These are phyloP conservation scores for Amauroascus niger DNA, from an alignment of 2,329 filamentous ascomycete genomes.

Conservation along the genomic window DNA sequence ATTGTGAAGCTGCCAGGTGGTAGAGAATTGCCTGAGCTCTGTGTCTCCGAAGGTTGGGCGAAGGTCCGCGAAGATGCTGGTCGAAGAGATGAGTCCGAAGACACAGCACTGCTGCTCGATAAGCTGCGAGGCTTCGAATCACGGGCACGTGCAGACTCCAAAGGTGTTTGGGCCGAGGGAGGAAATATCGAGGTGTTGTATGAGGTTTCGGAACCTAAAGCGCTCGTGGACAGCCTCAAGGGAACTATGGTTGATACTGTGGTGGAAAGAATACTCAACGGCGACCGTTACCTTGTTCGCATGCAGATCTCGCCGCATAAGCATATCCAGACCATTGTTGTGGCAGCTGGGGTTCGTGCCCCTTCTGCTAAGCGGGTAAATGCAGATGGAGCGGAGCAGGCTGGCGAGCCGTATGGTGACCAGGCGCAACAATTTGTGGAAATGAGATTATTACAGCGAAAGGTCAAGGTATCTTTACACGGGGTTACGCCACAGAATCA, in stretches of 20 bases:
- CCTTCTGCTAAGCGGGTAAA: slow-evolving; percentile 82
- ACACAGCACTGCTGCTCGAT: slow-evolving; percentile 60
- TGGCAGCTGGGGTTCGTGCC: slow-evolving; percentile 79
- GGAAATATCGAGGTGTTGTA: slow-evolving; percentile 65
- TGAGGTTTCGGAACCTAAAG: slow-evolving; percentile 65
- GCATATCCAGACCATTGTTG: slow-evolving; percentile 79
- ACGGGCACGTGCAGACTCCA: slow-evolving; percentile 65
- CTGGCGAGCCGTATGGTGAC: slow-evolving; percentile 80
- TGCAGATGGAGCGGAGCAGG: slow-evolving; percentile 67
- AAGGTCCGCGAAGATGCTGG: slow-evolving; percentile 92
- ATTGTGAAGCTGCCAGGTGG: slow-evolving; percentile 67
- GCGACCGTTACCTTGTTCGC: slow-evolving; percentile 79
- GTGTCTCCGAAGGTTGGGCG: slow-evolving; percentile 80
- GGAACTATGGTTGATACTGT: slow-evolving; percentile 74
- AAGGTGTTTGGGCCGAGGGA: slow-evolving; percentile 68
- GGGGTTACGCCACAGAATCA: slow-evolving; percentile 84
- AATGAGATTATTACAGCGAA: slow-evolving; percentile 71
- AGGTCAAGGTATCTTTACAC: slow-evolving; percentile 70
- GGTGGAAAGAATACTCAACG: slow-evolving; percentile 82
- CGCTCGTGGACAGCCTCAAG: slow-evolving; percentile 73
- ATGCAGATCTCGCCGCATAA: slow-evolving; percentile 70
- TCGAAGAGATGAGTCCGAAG: slow-evolving; percentile 71
- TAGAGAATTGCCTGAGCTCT: slow-evolving; percentile 65
- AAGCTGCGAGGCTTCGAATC: slow-evolving; percentile 67
- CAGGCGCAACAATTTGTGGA: slow-evolving; percentile 86